These are phyloP conservation scores for Kluyveromyces aestuarii DNA, from an alignment of 805 yeast species.

Conservation along the genomic window DNA sequence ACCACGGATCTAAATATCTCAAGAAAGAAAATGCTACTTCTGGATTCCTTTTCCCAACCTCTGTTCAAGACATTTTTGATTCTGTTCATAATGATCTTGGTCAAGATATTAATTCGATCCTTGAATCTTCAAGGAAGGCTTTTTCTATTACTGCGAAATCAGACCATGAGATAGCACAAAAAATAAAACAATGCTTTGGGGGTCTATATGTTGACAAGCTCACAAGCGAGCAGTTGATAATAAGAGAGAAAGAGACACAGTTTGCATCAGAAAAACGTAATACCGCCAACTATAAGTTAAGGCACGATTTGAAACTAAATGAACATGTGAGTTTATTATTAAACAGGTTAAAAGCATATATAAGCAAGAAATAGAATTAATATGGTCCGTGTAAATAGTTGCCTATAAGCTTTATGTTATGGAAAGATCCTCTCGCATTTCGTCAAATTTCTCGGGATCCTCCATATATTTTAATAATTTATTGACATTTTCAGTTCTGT, in stretches of 20 bases:
- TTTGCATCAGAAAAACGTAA: background rate
- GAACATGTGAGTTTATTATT: background rate
- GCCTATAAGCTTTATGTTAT: background rate
- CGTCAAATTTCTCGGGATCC: too few species aligned
- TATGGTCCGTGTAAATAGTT: background rate
- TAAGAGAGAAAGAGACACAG: background rate
- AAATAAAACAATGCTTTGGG: background rate
- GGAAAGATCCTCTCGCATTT: background rate
- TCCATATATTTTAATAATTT: background rate
- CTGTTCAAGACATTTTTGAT: background rate
- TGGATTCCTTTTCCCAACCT: background rate
- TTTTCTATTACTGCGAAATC: background rate
- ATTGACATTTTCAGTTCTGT: background rate
- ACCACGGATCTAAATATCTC: constrained; percentile 1
- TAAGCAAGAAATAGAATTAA: too few species aligned
- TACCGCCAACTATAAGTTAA: background rate
- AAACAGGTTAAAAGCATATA: background rate
- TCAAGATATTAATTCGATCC: background rate
- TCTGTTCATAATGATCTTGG: background rate
- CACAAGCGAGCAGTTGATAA: background rate
- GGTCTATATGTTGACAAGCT: background rate
- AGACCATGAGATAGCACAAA: background rate
- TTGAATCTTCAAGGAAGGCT: background rate
- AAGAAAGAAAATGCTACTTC: background rate
- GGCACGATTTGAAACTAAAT: background rate